Evolutionary conservation across 140 eudicot genomes (phyloP).

Genomic region (Ambrosia hybrid): DNA sequence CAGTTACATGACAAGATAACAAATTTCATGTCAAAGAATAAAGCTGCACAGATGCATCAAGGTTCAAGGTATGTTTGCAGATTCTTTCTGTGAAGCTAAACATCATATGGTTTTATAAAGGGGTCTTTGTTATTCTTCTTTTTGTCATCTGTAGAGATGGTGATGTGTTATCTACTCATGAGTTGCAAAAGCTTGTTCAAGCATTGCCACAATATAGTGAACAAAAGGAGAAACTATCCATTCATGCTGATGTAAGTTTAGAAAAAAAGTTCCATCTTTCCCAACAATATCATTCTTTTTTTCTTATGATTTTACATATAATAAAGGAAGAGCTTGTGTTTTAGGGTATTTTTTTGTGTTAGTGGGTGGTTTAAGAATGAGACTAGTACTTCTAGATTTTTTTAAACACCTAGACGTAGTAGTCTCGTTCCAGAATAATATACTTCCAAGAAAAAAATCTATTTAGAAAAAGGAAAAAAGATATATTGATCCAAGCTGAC

Average conservation of each 20-base stretch:
- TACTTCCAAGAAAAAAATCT: no score
- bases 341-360: no score
- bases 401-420: no score
- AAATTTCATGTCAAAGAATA: slow-evolving; percentile 71
- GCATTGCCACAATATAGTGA: slow-evolving; percentile 95
- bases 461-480: no score
- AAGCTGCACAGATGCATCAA: slow-evolving; percentile 89
- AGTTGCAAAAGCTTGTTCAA: slow-evolving; percentile 87
- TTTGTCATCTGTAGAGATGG: slow-evolving; percentile 45
- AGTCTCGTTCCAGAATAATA: no score
- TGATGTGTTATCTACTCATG: slow-evolving; percentile 77
- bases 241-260: slow-evolving; percentile 91
- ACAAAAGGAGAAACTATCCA: slow-evolving; percentile 80
- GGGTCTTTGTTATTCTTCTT: background rate
- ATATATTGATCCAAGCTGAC: slow-evolving; percentile 1
- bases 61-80: slow-evolving; percentile 57
- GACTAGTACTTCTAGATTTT: no score
- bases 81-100: background rate
- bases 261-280: slow-evolving; percentile 1
- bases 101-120: slow-evolving; percentile 2
- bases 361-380: no score
- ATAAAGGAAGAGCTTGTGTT: no score
- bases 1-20: slow-evolving; percentile 90
- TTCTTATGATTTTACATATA: no score
- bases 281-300: background rate